Base-by-base conservation (phyloP, 2,329 filamentous ascomycete species). In the Trichoderma oligosporum region DNA sequence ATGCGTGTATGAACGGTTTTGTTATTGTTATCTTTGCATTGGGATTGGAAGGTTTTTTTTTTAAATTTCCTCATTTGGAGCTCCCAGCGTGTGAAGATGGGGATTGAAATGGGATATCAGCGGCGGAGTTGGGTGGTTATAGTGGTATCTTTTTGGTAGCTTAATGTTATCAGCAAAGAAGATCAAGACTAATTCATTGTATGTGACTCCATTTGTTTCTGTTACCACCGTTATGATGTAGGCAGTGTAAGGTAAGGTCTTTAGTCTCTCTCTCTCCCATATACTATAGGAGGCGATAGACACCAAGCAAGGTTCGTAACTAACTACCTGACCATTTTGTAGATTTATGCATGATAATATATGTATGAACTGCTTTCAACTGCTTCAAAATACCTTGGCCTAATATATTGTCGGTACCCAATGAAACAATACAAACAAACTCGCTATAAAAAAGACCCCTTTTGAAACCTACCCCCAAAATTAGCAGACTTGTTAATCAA, bases 381-480 rank as follows among this genome's bases (percentile, higher is more conserved):
- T n/a, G n/a, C n/a, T n/a, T n/a, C n/a, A n/a, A n/a, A 11, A 31
- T 31, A 6, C 27, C 27, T 11, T 6, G 27, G 27, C 6, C 27
- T 24, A n/a, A 7, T 45, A 45, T 45, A 9, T 27, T 38, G 16
- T 6, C 35, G 7, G n/a, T 41, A 12, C 11, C 4, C 18, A 6
- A 9, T 44, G 6, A 27, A 27, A 25, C 12, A 1, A 44, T 16
- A 3, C 3, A n/a, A 12, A 12, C 25, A 41, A 20, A 20, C 29
- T 27, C 51, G 29, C 41, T 64, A 85, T 58, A 86, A 66, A 63
- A 78, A 86, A 16, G 77, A 84, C n/a, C 91, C 91, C 63, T 88
- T 88, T 16, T 85, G 82, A 67, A 97, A 97, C 47, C 90, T 80
- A 1, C 87, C 87, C 3, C 88, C 86, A 73, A 97, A 96, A 66